Evolutionary conservation across 257 asterid species (phyloP).

Genomic region (Solanum phureja): DNA sequence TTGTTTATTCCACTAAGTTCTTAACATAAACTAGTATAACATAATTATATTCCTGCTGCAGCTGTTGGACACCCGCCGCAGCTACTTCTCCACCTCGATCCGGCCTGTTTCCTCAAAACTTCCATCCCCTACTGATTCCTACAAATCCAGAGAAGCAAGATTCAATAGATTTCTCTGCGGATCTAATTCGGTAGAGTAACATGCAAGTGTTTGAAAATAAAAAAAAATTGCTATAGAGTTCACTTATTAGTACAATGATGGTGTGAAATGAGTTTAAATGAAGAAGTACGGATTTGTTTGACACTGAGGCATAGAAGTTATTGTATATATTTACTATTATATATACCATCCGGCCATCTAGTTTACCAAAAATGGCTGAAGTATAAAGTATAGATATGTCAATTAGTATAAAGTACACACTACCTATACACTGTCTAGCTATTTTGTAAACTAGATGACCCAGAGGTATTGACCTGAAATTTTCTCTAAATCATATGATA

Average conservation of each 20-base stretch:
- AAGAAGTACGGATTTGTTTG: background rate
- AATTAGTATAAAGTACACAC: background rate
- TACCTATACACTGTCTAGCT: background rate
- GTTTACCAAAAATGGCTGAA: background rate
- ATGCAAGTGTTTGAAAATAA: background rate
- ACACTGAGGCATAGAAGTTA: background rate
- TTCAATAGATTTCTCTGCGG: background rate
- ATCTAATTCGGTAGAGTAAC: background rate
- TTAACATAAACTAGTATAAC: background rate
- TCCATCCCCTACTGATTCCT: constrained; percentile 17
- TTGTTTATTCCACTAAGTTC: background rate
- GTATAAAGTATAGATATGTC: no score
- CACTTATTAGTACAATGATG: background rate
- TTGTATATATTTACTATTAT: background rate
- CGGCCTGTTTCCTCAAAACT: background rate
- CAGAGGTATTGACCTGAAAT: background rate
- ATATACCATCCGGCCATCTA: background rate
- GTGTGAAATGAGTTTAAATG: background rate
- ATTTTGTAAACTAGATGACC: background rate
- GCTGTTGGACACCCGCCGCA: background rate
- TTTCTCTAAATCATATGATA: background rate
- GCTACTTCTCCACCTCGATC: background rate
- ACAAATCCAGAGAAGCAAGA: background rate
- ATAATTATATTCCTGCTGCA: background rate
- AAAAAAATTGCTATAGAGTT: background rate